Percentiles rank a stretch among this genome's conserved stretches.
Evolutionary conservation across 768 basidiomycete species (phyloP).

Genomic region (Guyanaporus albipodus): DNA sequence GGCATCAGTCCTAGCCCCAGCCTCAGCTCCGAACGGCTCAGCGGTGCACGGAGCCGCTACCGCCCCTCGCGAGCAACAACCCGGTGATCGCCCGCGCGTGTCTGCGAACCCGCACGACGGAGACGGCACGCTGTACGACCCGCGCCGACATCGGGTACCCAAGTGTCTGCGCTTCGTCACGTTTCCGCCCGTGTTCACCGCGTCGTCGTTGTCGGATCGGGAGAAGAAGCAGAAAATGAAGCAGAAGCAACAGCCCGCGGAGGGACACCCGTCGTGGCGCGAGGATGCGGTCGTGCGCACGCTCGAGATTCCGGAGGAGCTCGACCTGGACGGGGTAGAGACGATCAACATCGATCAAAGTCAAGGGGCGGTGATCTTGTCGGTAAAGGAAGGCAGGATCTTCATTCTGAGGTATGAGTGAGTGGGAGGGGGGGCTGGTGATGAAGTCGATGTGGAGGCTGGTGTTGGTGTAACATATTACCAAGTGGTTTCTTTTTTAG

Average conservation of each 20-base stretch:
- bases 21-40: slow-evolving; percentile 1
- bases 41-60: not conserved
- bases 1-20: not conserved
- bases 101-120: slow-evolving; percentile 15
- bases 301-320: slow-evolving; percentile 58
- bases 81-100: too few relatives aligned
- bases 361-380: slow-evolving; percentile 69
- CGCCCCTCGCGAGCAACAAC: slow-evolving; percentile 4
- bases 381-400: slow-evolving; percentile 63
- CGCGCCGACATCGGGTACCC: slow-evolving; percentile 27
- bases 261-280: slow-evolving; percentile 15
- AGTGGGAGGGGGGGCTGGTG: not conserved
- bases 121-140: slow-evolving; percentile 21
- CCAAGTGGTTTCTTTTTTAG: too few relatives aligned
- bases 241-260: slow-evolving; percentile 12
- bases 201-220: too few relatives aligned
- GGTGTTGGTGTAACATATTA: not conserved
- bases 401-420: slow-evolving; percentile 67
- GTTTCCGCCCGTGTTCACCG: slow-evolving; percentile 49
- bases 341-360: slow-evolving; percentile 77
- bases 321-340: slow-evolving; percentile 63
- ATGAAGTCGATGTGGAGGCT: too few relatives aligned
- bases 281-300: slow-evolving; percentile 52
- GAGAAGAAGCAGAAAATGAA: too few relatives aligned
- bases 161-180: slow-evolving; percentile 68